phyloP scores from a whole-genome alignment of 345 rosid species.

The Salix koriyanagi region DNA sequence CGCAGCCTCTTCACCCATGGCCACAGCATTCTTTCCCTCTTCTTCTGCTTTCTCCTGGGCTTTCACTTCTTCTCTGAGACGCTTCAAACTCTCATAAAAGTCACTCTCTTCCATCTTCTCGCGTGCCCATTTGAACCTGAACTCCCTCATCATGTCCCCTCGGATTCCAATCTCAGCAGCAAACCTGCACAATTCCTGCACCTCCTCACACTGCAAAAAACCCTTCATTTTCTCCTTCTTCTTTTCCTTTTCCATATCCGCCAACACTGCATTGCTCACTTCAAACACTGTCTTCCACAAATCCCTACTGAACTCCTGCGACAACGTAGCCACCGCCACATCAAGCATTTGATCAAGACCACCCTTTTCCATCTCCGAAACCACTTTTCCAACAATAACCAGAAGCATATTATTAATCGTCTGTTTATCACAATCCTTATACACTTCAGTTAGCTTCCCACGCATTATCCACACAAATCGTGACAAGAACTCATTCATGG shows the following conservation, averaged over 20 bases:
- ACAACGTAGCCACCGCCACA: slow-evolving; percentile 26
- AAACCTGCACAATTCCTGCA: slow-evolving; percentile 80
- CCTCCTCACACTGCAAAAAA: slow-evolving; percentile 64
- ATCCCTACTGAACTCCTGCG: slow-evolving; percentile 58
- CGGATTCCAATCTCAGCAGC: slow-evolving; percentile 85
- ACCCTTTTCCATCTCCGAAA: slow-evolving; percentile 65
- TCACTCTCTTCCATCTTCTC: slow-evolving; percentile 88
- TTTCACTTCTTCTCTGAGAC: slow-evolving; percentile 36
- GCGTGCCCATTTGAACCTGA: slow-evolving; percentile 81
- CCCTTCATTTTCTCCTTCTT: slow-evolving; percentile 80
- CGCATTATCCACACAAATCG: slow-evolving; percentile 83
- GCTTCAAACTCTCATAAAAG: slow-evolving; percentile 53
- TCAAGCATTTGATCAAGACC: slow-evolving; percentile 37
- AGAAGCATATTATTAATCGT: slow-evolving; percentile 69
- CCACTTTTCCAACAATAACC: slow-evolving; percentile 64
- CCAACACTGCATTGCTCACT: slow-evolving; percentile 70
- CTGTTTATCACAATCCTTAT: slow-evolving; percentile 55
- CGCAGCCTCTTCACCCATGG: slow-evolving; percentile 18
- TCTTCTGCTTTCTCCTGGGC: slow-evolving; percentile 27
- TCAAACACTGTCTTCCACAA: slow-evolving; percentile 80
- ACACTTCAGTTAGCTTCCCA: slow-evolving; percentile 54
- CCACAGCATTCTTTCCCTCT: slow-evolving; percentile 26
- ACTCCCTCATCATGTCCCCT: slow-evolving; percentile 84
- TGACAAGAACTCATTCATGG: slow-evolving; percentile 68
- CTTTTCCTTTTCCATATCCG: slow-evolving; percentile 77